A percentile compares a stretch with the other conserved stretches of the same genome.
Evolutionary conservation across 805 yeast genomes (phyloP).

Genomic region (Debaryomyces tyrocola): DNA sequence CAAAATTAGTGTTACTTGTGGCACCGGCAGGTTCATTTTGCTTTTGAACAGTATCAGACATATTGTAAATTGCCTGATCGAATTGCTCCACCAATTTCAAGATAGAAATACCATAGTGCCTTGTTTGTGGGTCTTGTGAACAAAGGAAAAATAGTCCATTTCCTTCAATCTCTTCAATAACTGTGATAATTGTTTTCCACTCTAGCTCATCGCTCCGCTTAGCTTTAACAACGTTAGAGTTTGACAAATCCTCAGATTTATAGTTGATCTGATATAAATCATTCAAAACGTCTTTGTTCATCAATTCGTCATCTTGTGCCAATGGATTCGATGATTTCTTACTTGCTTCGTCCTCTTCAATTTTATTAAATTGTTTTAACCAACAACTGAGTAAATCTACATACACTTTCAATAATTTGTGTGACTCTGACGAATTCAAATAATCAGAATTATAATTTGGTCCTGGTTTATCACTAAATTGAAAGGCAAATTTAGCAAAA

Average conservation of each 20-base stretch:
- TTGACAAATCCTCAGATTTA: constrained; percentile 35
- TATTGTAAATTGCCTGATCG: constrained; percentile 75
- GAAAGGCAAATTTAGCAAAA: constrained; percentile 79
- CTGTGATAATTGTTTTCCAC: constrained; percentile 75
- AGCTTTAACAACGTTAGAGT: constrained; percentile 10
- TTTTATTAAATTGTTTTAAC: constrained; percentile 63
- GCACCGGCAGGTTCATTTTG: background rate
- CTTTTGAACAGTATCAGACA: constrained; percentile 26
- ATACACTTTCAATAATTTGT: constrained; percentile 62
- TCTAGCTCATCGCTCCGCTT: constrained; percentile 62
- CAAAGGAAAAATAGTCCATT: constrained; percentile 90
- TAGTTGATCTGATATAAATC: constrained; percentile 47
- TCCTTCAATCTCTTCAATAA: constrained; percentile 94
- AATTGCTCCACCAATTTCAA: constrained; percentile 79
- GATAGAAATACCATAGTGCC: constrained; percentile 75
- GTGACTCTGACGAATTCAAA: constrained; percentile 61
- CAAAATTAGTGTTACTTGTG: background rate
- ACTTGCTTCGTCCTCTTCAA: constrained; percentile 11
- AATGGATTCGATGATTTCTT: constrained; percentile 22
- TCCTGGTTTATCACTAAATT: constrained; percentile 70
- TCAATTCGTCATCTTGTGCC: constrained; percentile 34
- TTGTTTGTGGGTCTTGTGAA: constrained; percentile 75
- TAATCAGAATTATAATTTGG: constrained; percentile 55
- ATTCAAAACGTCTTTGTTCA: constrained; percentile 39
- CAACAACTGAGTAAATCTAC: constrained; percentile 80